Evolutionary conservation across 768 basidiomycete species (phyloP).

Genomic region (Trametes cinnabarina): DNA sequence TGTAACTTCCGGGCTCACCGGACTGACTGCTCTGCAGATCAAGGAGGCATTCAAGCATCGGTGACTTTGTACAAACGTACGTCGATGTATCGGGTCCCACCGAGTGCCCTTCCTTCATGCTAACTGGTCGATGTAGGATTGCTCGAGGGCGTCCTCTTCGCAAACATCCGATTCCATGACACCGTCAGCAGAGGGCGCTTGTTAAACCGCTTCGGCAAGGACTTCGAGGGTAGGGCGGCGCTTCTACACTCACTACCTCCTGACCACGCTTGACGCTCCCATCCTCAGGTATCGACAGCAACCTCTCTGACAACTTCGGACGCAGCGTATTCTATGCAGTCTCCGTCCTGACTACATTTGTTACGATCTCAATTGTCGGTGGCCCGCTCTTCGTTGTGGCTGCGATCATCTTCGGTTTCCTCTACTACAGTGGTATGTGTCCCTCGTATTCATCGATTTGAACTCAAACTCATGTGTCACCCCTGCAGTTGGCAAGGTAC

Average conservation of each 20-base stretch:
- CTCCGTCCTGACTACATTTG: constrained; percentile 67
- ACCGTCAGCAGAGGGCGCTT: constrained; percentile 84
- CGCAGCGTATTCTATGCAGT: constrained; percentile 70
- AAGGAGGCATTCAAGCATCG: constrained; percentile 74
- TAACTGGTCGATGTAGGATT: constrained; percentile 41
- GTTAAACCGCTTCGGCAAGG: constrained; percentile 85
- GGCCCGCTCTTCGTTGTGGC: constrained; percentile 72
- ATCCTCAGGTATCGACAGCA: constrained; percentile 71
- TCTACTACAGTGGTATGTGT: constrained; percentile 71
- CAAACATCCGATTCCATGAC: constrained; percentile 90
- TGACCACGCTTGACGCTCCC: constrained; percentile 7
- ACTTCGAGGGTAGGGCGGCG: constrained; percentile 62
- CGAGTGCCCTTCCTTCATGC: no score
- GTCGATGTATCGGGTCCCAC: no score
- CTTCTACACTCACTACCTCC: background rate
- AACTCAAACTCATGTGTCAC: constrained; percentile 30
- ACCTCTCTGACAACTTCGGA: constrained; percentile 81
- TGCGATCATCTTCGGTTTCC: constrained; percentile 47
- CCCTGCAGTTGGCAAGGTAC: constrained; percentile 44
- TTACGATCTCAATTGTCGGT: constrained; percentile 76
- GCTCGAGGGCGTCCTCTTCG: constrained; percentile 79
- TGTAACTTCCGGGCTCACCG: background rate
- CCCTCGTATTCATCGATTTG: background rate
- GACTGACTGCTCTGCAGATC: constrained; percentile 38
- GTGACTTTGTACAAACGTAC: constrained; percentile 69